Percentiles rank a stretch among this genome's conserved stretches.
Conservation (phyloP, 139 green algal genomes). For the Chlorella sorokiniana region DNA sequence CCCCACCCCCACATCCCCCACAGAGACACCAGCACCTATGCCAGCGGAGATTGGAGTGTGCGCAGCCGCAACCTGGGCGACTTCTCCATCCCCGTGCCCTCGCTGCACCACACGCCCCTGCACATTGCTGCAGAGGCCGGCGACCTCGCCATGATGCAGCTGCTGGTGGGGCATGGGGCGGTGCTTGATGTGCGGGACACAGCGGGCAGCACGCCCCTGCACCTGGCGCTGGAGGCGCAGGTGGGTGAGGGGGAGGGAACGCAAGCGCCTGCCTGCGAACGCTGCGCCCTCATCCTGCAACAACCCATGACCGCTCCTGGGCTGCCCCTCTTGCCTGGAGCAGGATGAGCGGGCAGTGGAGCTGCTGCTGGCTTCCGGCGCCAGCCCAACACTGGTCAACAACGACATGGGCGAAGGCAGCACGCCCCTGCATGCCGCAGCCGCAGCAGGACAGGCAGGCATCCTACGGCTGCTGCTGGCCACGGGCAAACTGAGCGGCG, state of each 20-base stretch:
- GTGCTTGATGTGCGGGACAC: conserved; percentile 6
- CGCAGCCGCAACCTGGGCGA: neutral
- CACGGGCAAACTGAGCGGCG: neutral
- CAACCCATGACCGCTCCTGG: neutral
- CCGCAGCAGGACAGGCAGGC: neutral
- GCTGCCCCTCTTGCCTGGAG: neutral
- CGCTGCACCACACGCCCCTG: conserved; percentile 19
- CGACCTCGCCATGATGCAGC: neutral
- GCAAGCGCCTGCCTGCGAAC: neutral
- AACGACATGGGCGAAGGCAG: conserved; percentile 3
- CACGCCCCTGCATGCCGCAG: neutral
- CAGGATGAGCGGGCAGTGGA: conserved; percentile 10
- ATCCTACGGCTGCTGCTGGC: neutral
- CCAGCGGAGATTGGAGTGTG: neutral
- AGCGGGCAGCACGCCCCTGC: neutral
- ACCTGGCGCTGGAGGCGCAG: conserved; percentile 20
- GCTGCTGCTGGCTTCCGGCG: conserved; percentile 1
- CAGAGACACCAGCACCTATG: conserved; percentile 25
- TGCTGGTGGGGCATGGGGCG: conserved; percentile 7
- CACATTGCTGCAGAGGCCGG: conserved; percentile 23
- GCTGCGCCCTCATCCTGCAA: neutral
- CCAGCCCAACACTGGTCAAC: neutral
- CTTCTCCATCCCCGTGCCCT: conserved; percentile 4
- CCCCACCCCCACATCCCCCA: neutral
- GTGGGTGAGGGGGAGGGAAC: neutral